Percentiles rank a stretch among this genome's conserved stretches.
Evolutionary conservation across 768 basidiomycete species (phyloP).

Genomic region (Boletus tomentosulus): DNA sequence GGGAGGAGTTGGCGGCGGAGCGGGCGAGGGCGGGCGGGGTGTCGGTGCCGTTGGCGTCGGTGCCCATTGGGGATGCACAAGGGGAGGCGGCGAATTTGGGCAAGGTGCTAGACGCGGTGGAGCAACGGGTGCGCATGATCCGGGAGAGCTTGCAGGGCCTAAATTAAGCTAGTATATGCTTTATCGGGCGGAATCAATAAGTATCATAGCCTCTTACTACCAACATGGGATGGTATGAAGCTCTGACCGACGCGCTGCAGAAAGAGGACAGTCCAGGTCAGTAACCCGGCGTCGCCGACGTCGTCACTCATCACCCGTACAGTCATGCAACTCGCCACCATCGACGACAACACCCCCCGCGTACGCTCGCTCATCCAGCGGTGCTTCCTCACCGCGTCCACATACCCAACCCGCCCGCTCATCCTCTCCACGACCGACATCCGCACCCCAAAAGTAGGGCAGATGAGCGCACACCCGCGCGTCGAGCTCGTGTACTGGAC

Average conservation of each 20-base stretch:
- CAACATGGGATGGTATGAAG: constrained; percentile 40
- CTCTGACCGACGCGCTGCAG: constrained; percentile 39
- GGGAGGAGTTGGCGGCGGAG: constrained; percentile 61
- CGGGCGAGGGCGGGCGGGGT: constrained; percentile 28
- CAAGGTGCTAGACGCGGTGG: constrained; percentile 51
- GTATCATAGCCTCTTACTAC: not conserved
- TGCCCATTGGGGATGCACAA: constrained; percentile 33
- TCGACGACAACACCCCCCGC: constrained; percentile 39
- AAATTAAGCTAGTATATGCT: constrained; percentile 14
- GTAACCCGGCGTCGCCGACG: not conserved
- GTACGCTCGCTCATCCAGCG: constrained; percentile 68
- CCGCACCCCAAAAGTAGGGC: constrained; percentile 62
- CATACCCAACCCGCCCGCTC: constrained; percentile 48
- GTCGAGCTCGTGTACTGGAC: constrained; percentile 78
- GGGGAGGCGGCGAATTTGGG: constrained; percentile 48
- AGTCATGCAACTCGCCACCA: constrained; percentile 54
- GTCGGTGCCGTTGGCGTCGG: constrained; percentile 15
- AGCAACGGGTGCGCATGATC: constrained; percentile 51
- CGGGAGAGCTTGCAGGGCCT: constrained; percentile 39
- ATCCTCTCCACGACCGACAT: constrained; percentile 68
- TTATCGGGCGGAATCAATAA: too few relatives aligned
- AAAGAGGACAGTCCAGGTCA: constrained; percentile 36
- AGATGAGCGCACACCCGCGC: constrained; percentile 41
- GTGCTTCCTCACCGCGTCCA: constrained; percentile 44
- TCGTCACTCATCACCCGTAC: not conserved